Conservation (phyloP, 495 filamentous ascomycete species). For the Trichoderma reesei region DNA sequence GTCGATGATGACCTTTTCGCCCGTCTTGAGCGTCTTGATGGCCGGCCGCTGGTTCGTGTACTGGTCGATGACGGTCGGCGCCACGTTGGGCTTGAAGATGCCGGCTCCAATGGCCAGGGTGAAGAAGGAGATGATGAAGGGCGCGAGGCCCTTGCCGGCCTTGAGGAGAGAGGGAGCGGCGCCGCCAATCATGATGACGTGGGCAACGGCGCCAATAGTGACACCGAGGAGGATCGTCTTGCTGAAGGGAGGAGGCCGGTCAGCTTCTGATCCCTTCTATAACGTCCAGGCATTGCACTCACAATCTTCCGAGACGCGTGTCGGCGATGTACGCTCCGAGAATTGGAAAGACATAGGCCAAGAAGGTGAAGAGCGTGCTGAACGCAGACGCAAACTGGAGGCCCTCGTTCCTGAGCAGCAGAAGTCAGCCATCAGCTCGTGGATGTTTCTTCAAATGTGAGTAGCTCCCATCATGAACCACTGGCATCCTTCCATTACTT, state of each 20-base stretch:
- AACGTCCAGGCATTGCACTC: conserved; percentile 25
- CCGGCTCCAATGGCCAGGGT: conserved; percentile 58
- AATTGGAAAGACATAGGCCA: conserved; percentile 63
- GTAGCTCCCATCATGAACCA: too few species aligned
- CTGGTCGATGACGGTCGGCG: conserved; percentile 51
- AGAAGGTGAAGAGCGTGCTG: conserved; percentile 64
- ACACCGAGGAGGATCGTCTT: conserved; percentile 47
- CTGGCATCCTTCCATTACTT: not conserved
- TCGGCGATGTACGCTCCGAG: conserved; percentile 62
- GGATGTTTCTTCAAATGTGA: not conserved
- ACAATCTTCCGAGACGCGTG: conserved; percentile 53
- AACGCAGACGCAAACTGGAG: conserved; percentile 39
- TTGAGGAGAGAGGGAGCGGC: conserved; percentile 53
- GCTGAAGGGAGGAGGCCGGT: conserved; percentile 30
- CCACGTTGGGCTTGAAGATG: conserved; percentile 55
- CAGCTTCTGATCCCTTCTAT: not conserved
- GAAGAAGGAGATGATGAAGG: conserved; percentile 52
- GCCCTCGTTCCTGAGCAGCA: not conserved
- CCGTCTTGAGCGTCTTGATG: conserved; percentile 32
- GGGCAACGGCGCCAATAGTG: conserved; percentile 34
- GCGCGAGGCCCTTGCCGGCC: conserved; percentile 38
- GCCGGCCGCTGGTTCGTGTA: conserved; percentile 29
- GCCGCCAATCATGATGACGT: conserved; percentile 53
- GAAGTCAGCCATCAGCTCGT: not conserved
- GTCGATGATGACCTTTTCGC: conserved; percentile 60